Conservation (phyloP, 2,329 filamentous ascomycete species). For the Nemania bipapillata region DNA sequence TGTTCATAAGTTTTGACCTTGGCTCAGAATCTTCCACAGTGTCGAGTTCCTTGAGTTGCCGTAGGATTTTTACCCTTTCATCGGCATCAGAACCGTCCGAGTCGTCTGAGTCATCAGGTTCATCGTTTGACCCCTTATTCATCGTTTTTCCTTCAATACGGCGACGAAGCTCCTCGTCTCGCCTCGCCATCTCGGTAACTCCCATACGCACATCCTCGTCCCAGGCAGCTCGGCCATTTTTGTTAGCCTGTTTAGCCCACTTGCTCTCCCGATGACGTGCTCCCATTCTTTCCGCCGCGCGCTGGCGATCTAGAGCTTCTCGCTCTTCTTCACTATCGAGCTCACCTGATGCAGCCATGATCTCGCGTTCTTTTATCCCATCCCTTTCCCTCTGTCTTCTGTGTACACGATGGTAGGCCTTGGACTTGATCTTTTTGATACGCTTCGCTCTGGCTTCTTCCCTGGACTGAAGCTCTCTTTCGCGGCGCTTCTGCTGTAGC, state of each 20-base stretch:
- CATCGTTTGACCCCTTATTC: constrained; percentile 46
- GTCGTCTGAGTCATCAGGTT: constrained; percentile 63
- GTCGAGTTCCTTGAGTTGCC: constrained; percentile 59
- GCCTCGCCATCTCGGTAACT: constrained; percentile 81
- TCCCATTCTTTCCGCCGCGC: constrained; percentile 86
- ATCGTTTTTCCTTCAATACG: constrained; percentile 76
- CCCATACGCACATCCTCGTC: constrained; percentile 85
- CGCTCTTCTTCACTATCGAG: constrained; percentile 73
- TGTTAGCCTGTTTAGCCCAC: constrained; percentile 87
- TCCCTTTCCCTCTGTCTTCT: constrained; percentile 74
- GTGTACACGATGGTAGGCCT: constrained; percentile 91
- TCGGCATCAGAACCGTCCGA: constrained; percentile 67
- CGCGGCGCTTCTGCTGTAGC: constrained; percentile 77
- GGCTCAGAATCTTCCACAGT: constrained; percentile 63
- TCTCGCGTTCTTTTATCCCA: constrained; percentile 64
- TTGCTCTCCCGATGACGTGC: constrained; percentile 87
- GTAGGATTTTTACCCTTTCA: constrained; percentile 61
- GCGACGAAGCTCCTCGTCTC: constrained; percentile 82
- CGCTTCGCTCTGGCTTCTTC: constrained; percentile 89
- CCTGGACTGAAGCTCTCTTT: constrained; percentile 85
- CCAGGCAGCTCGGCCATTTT: constrained; percentile 83
- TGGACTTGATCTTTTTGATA: constrained; percentile 99
- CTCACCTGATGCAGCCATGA: constrained; percentile 66
- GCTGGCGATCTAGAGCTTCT: constrained; percentile 73
- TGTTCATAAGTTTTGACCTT: constrained; percentile 76